Base-by-base conservation (phyloP, 108 stramenopile genomes). In the Cyclotella atomus region DNA sequence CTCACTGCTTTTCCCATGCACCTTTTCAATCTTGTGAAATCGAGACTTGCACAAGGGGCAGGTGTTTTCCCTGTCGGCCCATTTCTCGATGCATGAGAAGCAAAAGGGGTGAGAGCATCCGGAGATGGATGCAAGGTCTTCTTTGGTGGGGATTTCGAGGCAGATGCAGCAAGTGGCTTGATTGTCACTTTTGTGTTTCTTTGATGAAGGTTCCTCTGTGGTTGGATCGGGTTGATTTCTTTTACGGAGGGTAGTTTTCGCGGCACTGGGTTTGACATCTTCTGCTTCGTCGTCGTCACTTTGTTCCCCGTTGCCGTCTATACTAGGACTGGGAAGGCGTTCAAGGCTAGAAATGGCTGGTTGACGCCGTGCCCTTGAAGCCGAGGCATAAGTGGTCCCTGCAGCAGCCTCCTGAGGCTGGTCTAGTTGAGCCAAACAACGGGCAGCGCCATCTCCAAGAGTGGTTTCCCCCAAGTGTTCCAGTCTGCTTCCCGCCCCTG, bases 31-130 rank as follows among this genome's bases (percentile, higher is more conserved):
- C 71, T 84, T 89, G 43, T 63, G 71, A 71, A 96, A 96, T 1
- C 96, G 72, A 34, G 36, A 41, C 77, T 96, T 96, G 79, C 96
- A 96, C 29, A 94, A 62, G 2, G 96, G 96, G 64, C 96, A 96
- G 0, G 90, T 87, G 65, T 95, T 96, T 63, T 95, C 94, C 35
- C 89, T 66, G 59, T 95, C 86, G 7, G 91, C 77, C 96, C 96
- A 96, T 65, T 82, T 87, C 45, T 84, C 89, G 53, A 96, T 92
- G 66, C 96, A 96, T 8, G 61, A 45, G 74, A 96, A 95, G 79
- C 96, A 96, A 76, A 89, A 95, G 0, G 61, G 73, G 57, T 96
- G 96, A 23, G 80, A 77, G 75, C 95, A 96, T 19, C 85, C 87
- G 65, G 87, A 72, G n/a, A 93, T 84, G 9, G 63, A 44, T 6